phyloP scores from a whole-genome alignment of 805 yeast genomes.

The Zygosaccharomyces kombuchaensis region DNA sequence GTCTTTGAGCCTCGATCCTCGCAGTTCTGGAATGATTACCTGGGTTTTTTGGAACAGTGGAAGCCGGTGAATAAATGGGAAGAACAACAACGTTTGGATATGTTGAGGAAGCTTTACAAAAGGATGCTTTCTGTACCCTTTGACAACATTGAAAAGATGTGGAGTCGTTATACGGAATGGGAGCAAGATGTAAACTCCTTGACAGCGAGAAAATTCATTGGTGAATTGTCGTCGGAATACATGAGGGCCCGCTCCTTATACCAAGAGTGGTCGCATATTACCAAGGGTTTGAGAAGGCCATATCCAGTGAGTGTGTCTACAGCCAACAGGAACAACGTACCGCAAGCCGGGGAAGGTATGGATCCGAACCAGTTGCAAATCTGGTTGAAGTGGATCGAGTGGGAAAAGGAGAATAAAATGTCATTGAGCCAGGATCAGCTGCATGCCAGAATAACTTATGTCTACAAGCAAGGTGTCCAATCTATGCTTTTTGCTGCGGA shows the following conservation, averaged over 20 bases:
- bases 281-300: slow-evolving; percentile 46
- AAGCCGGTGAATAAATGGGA: slow-evolving; percentile 79
- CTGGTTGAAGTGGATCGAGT: slow-evolving; percentile 74
- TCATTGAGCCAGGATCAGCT: slow-evolving; percentile 49
- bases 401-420: slow-evolving; percentile 73
- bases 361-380: slow-evolving; percentile 38
- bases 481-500: slow-evolving; percentile 31
- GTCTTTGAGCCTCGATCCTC: slow-evolving; percentile 63
- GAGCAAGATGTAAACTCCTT: slow-evolving; percentile 71
- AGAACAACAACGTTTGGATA: slow-evolving; percentile 72
- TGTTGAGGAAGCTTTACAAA: slow-evolving; percentile 68
- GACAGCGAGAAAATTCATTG: slow-evolving; percentile 79
- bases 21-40: slow-evolving; percentile 73
- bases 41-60: slow-evolving; percentile 75
- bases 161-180: slow-evolving; percentile 80
- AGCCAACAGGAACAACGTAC: slow-evolving; percentile 28
- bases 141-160: slow-evolving; percentile 64
- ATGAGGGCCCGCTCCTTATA: slow-evolving; percentile 81
- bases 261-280: slow-evolving; percentile 61
- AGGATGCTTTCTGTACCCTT: slow-evolving; percentile 73
- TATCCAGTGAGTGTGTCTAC: slow-evolving; percentile 26
- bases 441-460: slow-evolving; percentile 58
- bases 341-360: slow-evolving; percentile 19
- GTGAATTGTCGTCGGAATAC: slow-evolving; percentile 76
- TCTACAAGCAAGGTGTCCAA: slow-evolving; percentile 62